Base-by-base conservation (phyloP, 768 basidiomycete genomes). In the Kwoniella dejecticola region DNA sequence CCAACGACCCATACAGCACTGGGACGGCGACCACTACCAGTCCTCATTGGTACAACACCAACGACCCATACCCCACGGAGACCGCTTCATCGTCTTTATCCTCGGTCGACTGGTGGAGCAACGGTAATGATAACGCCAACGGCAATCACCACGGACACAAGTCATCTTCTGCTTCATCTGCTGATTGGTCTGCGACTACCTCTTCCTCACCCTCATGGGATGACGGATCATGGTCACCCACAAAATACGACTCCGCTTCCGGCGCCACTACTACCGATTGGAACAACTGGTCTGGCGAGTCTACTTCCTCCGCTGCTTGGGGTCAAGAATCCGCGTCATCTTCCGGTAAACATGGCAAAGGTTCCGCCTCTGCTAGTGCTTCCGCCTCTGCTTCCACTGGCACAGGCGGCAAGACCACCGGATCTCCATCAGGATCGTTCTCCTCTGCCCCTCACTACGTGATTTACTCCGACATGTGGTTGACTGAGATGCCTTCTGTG, bases 401-500 rank as follows among this genome's bases (percentile, higher is more conserved):
- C 2, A 52, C n/a, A 27, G 13, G 50, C 42, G 27, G 41, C 17
- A 52, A 60, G 21, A 52, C 58, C n/a, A 42, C n/a, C 26, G n/a
- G 42, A n/a, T 26, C 42, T 11, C 36, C 52, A 46, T 27, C 41
- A 10, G 44, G 52, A 19, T 64, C 56, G 19, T 57, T 30, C 46
- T 45, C 41, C 55, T 42, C 46, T 24, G 66, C 70, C 3, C 68
- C 71, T 24, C 74, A 71, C 47, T 67, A 70, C 36, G 75, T 76
- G 19, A 63, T 74, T 41, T 76, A 76, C 60, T 50, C 69, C 12
- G 75, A 76, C 57, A 23, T 67, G 24, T 79, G 72, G 74, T 61
- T 77, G 12, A 52, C 36, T 33, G 33, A 64, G 2, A 77, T 79
- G 76, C 77, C 77, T 26, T 41, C 62, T 33, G 70, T 68, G 0